A percentile compares a stretch with the other conserved stretches of the same genome.
Conservation (phyloP, 2,329 filamentous ascomycete genomes). For the Colletotrichum camelliae region DNA sequence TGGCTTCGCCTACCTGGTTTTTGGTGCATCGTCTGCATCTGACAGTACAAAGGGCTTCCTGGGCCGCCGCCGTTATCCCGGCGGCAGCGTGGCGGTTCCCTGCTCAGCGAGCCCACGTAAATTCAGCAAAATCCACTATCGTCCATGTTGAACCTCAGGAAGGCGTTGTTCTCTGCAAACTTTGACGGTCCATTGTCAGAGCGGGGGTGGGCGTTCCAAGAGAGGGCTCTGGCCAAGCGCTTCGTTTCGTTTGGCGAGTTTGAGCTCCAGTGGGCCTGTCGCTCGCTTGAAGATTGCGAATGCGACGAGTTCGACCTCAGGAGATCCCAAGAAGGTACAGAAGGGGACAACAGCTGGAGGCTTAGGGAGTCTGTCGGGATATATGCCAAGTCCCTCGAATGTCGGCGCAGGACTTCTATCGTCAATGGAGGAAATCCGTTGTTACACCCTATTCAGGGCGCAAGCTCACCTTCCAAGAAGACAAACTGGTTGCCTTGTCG, state of each 20-base stretch:
- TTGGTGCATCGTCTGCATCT: neutral
- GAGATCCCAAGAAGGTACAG: neutral
- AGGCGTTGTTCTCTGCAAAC: neutral
- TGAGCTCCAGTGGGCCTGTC: neutral
- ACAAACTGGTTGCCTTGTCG: neutral
- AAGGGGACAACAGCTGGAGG: neutral
- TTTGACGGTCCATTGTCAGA: neutral
- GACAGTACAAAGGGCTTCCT: neutral
- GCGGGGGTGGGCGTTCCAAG: neutral
- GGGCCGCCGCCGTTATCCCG: neutral
- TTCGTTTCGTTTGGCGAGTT: neutral
- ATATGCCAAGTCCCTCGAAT: neutral
- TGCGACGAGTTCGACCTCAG: neutral
- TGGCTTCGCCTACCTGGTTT: neutral
- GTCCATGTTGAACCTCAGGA: neutral
- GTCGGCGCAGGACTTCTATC: neutral
- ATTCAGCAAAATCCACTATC: neutral
- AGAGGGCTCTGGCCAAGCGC: neutral
- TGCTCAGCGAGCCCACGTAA: neutral
- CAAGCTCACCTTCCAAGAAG: neutral
- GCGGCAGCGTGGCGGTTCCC: neutral
- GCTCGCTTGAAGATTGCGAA: neutral
- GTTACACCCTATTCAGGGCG: neutral
- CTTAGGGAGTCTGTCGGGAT: neutral
- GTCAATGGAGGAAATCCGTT: neutral